Evolutionary conservation across 2,329 filamentous ascomycete species (phyloP).

Genomic region (Neonectria ditissima): DNA sequence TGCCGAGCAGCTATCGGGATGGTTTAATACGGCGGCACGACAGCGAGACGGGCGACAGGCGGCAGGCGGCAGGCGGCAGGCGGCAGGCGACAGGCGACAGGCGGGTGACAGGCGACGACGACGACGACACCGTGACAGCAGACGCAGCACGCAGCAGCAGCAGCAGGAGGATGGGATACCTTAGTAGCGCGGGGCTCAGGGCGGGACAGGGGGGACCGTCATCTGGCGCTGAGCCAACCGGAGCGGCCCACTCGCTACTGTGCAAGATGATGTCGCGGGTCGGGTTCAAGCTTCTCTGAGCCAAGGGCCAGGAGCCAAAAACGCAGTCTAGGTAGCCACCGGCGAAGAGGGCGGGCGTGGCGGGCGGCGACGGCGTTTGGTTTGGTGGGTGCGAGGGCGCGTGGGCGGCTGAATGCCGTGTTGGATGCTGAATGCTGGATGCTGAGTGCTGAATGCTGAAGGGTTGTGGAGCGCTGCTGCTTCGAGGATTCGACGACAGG

Average conservation of each 20-base stretch:
- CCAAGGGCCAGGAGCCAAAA: conserved; percentile 18
- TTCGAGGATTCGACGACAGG: conserved; percentile 14
- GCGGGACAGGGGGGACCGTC: conserved; percentile 46
- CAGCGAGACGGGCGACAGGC: conserved; percentile 33
- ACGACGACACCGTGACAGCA: conserved; percentile 44
- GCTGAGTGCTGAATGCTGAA: too few species aligned
- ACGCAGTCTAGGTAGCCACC: conserved; percentile 16
- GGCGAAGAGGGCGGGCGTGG: conserved; percentile 12
- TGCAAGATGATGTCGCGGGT: conserved; percentile 31
- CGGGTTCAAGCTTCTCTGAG: conserved; percentile 24
- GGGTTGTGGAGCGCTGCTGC: conserved; percentile 18
- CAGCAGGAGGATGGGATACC: conserved; percentile 40
- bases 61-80: too few species aligned
- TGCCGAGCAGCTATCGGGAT: conserved; percentile 44
- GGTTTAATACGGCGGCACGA: conserved; percentile 44
- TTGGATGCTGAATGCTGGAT: background rate
- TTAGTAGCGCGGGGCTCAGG: conserved; percentile 47
- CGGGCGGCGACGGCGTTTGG: conserved; percentile 8
- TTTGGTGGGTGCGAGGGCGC: conserved; percentile 3
- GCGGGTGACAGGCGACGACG: conserved; percentile 25
- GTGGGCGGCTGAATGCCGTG: conserved; percentile 14
- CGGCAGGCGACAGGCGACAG: conserved; percentile 25
- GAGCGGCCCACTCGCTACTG: conserved; percentile 43
- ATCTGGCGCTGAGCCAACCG: conserved; percentile 49
- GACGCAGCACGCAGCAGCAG: conserved; percentile 22